A percentile compares a stretch with the other conserved stretches of the same genome.
Evolutionary conservation across 225 moss, liverwort and hornwort species (phyloP).

Genomic region (Neckera pumila): DNA sequence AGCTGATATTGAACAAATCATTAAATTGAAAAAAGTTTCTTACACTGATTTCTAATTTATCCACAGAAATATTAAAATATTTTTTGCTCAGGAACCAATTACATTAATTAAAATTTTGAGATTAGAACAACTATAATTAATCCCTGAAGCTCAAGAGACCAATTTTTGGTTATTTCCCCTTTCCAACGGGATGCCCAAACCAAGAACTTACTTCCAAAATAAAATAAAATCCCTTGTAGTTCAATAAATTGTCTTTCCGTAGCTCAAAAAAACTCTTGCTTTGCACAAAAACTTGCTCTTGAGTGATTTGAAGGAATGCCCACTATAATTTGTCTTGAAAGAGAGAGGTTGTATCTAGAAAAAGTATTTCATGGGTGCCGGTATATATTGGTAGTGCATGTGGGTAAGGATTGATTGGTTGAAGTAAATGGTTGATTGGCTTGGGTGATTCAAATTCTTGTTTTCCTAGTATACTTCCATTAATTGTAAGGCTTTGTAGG

Average conservation of each 20-base stretch:
- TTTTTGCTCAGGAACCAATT: not conserved
- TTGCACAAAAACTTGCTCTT: fast-evolving
- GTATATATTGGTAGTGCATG: not conserved
- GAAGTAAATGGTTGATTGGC: not conserved
- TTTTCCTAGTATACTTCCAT: too few relatives aligned
- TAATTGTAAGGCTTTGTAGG: not conserved
- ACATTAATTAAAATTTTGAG: not conserved
- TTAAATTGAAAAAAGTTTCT: not conserved
- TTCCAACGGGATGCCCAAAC: fast-evolving
- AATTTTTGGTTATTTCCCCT: fast-evolving
- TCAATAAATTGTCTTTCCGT: fast-evolving
- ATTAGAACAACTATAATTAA: not conserved
- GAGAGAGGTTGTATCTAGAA: too few relatives aligned
- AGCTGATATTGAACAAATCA: not conserved
- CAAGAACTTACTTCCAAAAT: not conserved
- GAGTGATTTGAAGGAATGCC: not conserved
- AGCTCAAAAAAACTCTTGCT: not conserved
- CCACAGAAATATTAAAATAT: not conserved
- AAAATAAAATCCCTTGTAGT: not conserved
- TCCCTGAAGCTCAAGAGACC: not conserved
- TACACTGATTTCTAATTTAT: not conserved
- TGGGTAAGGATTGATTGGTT: not conserved
- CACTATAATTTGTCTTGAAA: not conserved
- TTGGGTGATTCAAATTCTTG: too few relatives aligned
- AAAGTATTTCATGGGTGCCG: not conserved